These are phyloP conservation scores for Clonostachys solani DNA, from an alignment of 2,329 filamentous ascomycete genomes.

Conservation along the genomic window DNA sequence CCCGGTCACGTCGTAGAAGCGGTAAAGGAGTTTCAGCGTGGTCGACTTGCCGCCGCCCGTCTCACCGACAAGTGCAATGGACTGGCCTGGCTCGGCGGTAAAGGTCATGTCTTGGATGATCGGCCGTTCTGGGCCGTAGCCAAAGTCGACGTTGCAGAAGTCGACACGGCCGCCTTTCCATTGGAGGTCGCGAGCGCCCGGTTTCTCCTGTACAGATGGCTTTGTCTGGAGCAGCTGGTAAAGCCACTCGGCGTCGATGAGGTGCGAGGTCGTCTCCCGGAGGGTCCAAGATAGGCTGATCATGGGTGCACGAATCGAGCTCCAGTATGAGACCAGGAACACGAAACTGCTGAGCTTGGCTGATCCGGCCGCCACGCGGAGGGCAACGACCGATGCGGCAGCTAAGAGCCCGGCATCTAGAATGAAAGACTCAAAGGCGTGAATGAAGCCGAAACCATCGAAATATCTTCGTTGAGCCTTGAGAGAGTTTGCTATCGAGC, in stretches of 20 bases:
- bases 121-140: slow-evolving; percentile 47
- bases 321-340: slow-evolving; percentile 63
- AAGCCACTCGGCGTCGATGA: slow-evolving; percentile 63
- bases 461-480: slow-evolving; percentile 4
- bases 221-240: slow-evolving; percentile 53
- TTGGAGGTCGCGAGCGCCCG: slow-evolving; percentile 35
- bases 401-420: slow-evolving; percentile 8
- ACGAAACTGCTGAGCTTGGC: slow-evolving; percentile 52
- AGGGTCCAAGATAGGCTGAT: slow-evolving; percentile 21
- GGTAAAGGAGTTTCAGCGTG: slow-evolving; percentile 53
- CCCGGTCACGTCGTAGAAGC: slow-evolving; percentile 53
- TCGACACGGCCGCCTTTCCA: slow-evolving; percentile 42
- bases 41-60: slow-evolving; percentile 62
- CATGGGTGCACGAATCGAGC: slow-evolving; percentile 30
- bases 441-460: slow-evolving; percentile 5
- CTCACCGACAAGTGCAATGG: slow-evolving; percentile 56
- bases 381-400: slow-evolving; percentile 1
- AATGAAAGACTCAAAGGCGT: slow-evolving; percentile 5
- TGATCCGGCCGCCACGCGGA: slow-evolving; percentile 3
- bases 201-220: slow-evolving; percentile 45
- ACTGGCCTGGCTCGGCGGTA: slow-evolving; percentile 44
- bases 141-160: slow-evolving; percentile 50
- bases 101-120: slow-evolving; percentile 46
- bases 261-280: slow-evolving; percentile 23
- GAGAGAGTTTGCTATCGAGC: slow-evolving; percentile 4